phyloP scores from a whole-genome alignment of 2,329 filamentous ascomycete genomes.

The Colletotrichum tofieldiae region DNA sequence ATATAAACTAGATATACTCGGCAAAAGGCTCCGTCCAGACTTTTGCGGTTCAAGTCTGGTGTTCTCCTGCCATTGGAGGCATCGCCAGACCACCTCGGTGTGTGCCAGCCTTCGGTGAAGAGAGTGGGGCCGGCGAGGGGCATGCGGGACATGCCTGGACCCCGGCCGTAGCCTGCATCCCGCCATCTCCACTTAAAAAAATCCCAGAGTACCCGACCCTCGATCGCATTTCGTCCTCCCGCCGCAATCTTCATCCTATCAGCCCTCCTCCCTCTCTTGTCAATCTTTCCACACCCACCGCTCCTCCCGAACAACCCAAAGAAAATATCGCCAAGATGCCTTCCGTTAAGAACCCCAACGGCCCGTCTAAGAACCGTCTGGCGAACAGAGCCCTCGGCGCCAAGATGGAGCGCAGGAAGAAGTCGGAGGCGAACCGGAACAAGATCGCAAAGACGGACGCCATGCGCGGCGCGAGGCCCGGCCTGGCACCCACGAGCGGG shows the following conservation, averaged over 20 bases:
- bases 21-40: background rate
- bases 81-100: background rate
- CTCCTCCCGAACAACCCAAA: background rate
- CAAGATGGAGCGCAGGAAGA: conserved; percentile 62
- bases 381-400: conserved; percentile 62
- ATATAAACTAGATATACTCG: background rate
- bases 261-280: background rate
- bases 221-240: conserved; percentile 8
- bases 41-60: too few relatives aligned
- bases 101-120: background rate
- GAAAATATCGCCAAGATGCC: conserved; percentile 57
- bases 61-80: background rate
- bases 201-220: conserved; percentile 16
- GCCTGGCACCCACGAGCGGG: conserved; percentile 70
- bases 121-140: conserved; percentile 8
- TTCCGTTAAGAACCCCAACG: conserved; percentile 73
- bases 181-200: conserved; percentile 39
- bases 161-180: conserved; percentile 23
- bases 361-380: conserved; percentile 68
- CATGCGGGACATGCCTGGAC: conserved; percentile 21
- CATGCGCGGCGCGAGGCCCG: conserved; percentile 66
- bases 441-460: conserved; percentile 61
- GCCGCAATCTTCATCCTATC: background rate
- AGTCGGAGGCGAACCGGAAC: conserved; percentile 54
- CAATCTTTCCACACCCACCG: background rate